Base-by-base conservation (phyloP, 2,329 filamentous ascomycete genomes). In the Diaporthe sp. region DNA sequence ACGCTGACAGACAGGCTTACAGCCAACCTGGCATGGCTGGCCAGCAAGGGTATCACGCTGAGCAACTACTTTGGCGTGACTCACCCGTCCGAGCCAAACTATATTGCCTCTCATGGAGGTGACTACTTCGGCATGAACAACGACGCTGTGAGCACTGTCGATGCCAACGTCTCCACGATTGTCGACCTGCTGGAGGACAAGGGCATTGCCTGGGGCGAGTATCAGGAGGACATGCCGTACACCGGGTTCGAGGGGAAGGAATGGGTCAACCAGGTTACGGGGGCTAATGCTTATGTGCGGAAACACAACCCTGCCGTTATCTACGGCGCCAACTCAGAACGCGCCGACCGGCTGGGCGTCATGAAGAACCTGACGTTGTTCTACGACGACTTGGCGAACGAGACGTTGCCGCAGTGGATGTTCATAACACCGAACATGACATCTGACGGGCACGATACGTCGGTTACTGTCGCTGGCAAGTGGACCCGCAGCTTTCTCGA, bases 201-300 rank as follows among this genome's bases (percentile, higher is more conserved):
- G 80, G 86, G 87, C 72, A 91, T 95, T 81, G 88, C 88, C 3
- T 95, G 93, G 93, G 92, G 86, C 70, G 87, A 92, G 78, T 97
- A 96, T 85, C 90, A 95, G 83, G 94, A 97, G 82, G 92, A 94
- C 80, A 88, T 93, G 88, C 94, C 94, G 2, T 95, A 92, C 84
- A 87, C 90, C 2, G 94, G 94, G 17, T 96, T 91, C 84, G 89
- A 94, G 82, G 94, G 94, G 34, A 83, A 83, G 49, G 86, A 85
- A 0, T 94, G 87, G 82, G 87, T 90, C 74, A 95, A 95, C 83
- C 91, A 91, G 78, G 77, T 90, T 79, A 94, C 89, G 3, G 89
- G 90, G 42, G 88, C 89, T 67, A 94, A 95, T 80, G 91, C 93
- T 85, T 97, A 97, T 82, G 94, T 96, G 10, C 92, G 95, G 81